A percentile compares a stretch with the other conserved stretches of the same genome.
These are phyloP conservation scores for Cytauxzoon felis DNA, from an alignment of 169 alveolate genomes.

Conservation along the genomic window DNA sequence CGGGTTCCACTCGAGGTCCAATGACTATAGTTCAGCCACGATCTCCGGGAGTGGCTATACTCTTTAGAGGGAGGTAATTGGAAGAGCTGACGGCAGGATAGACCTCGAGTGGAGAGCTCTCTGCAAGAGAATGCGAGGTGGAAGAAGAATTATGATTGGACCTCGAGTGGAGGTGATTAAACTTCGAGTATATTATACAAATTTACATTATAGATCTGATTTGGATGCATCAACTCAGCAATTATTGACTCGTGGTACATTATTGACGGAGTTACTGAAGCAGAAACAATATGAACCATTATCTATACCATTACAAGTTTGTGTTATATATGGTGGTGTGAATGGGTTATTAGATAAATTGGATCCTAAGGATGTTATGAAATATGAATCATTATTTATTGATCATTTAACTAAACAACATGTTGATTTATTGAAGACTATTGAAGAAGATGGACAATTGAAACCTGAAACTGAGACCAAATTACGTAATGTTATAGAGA, in stretches of 20 bases:
- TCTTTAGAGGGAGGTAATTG: no score
- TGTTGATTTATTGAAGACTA: conserved; percentile 45
- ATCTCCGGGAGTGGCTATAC: no score
- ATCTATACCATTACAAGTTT: conserved; percentile 71
- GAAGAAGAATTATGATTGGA: neutral
- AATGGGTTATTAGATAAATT: conserved; percentile 74
- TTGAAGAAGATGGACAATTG: conserved; percentile 51
- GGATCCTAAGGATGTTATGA: conserved; percentile 66
- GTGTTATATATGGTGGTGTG: conserved; percentile 80
- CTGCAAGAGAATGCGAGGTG: no score
- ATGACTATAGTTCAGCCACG: no score
- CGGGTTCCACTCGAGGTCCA: no score
- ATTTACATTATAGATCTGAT: conserved; percentile 73
- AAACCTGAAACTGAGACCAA: conserved; percentile 53
- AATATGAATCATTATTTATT: conserved; percentile 57
- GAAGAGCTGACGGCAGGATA: no score
- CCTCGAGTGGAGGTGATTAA: no score
- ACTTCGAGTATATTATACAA: neutral
- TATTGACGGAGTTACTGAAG: conserved; percentile 88
- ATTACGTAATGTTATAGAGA: conserved; percentile 35
- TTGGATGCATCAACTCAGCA: conserved; percentile 93
- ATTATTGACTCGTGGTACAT: conserved; percentile 89
- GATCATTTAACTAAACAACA: conserved; percentile 43
- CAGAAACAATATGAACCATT: conserved; percentile 85
- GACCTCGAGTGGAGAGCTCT: no score